A percentile compares a stretch with the other conserved stretches of the same genome.
These are phyloP conservation scores for Termitomyces sp. DNA, from an alignment of 768 basidiomycete species.

Conservation along the genomic window DNA sequence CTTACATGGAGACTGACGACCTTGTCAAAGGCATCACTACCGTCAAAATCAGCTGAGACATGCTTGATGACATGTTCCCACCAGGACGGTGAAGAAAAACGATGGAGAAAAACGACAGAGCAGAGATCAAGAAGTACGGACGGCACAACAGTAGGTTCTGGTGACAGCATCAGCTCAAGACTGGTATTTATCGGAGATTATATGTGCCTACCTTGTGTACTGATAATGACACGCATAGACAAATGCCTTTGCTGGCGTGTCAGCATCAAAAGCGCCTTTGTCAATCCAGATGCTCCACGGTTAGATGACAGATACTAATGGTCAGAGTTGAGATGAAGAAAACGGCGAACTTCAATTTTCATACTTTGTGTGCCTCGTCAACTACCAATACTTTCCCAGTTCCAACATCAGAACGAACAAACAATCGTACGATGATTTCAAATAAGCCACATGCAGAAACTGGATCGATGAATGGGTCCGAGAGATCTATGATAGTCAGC, in stretches of 20 bases:
- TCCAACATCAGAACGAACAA: constrained; percentile 51
- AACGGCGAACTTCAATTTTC: background rate
- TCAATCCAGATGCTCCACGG: constrained; percentile 44
- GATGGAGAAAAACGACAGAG: constrained; percentile 57
- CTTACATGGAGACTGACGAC: constrained; percentile 59
- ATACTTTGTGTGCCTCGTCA: constrained; percentile 72
- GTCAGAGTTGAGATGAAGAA: background rate
- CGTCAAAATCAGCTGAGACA: constrained; percentile 57
- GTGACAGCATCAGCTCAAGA: background rate
- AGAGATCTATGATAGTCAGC: constrained; percentile 64
- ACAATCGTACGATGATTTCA: constrained; percentile 61
- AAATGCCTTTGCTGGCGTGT: constrained; percentile 68
- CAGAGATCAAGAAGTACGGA: constrained; percentile 64
- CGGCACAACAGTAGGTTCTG: constrained; percentile 72
- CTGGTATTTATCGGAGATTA: background rate
- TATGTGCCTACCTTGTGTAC: constrained; percentile 56
- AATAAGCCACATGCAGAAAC: constrained; percentile 64
- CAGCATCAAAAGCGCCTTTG: constrained; percentile 49
- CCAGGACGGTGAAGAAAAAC: constrained; percentile 75
- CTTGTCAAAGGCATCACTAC: constrained; percentile 56
- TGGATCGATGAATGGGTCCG: constrained; percentile 69
- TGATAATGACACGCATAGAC: constrained; percentile 67
- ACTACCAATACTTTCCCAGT: constrained; percentile 68
- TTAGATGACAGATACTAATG: constrained; percentile 54
- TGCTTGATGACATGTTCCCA: constrained; percentile 66